Base-by-base conservation (phyloP, 2,329 filamentous ascomycete species). In the Sporothrix inflata region DNA sequence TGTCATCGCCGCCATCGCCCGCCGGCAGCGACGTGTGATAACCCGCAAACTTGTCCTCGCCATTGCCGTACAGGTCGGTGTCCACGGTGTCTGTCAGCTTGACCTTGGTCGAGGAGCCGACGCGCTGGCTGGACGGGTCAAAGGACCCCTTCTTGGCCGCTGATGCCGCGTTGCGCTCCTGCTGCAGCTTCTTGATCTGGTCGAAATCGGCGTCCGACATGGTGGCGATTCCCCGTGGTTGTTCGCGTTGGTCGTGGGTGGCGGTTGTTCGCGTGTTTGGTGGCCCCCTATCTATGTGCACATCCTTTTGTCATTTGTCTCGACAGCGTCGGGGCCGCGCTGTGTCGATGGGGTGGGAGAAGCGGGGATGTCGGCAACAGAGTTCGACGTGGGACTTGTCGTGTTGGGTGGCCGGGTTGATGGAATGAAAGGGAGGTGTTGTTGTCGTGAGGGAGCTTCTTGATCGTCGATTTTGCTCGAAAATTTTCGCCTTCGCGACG, bases 21-120 rank as follows among this genome's bases (percentile, higher is more conserved):
- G 90, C 89, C 51, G 94, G 92, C 77, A 98, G 92, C 53, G 93
- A 94, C n/a, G 89, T 92, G 80, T 96, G 92, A 81, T 98, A 99
- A 76, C 94, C 95, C 16, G 92, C 88, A 83, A 90, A 98, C 81
- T 92, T 97, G 82, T 97, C 92, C 78, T 82, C 85, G 78, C 89
- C 90, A 82, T 75, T 74, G 79, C 94, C 93, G 85, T 98, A 98
- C 66, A 98, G 88, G 66, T 92, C 89, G 76, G 89, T 95, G 81
- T 98, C 96, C 84, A 94, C 94, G 80, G 88, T 89, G 77, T 98
- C 94, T 80, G 90, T 97, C 80, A 98, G 88, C 81, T 93, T 97
- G 82, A 92, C 93, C 88, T 97, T 98, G 82, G 91, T 94, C 77
- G 92, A 93, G 80, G 86, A 86, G 86, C 96, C 92, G 85, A 88